phyloP scores from a whole-genome alignment of 768 basidiomycete genomes.

The Boletus reticuloceps region DNA sequence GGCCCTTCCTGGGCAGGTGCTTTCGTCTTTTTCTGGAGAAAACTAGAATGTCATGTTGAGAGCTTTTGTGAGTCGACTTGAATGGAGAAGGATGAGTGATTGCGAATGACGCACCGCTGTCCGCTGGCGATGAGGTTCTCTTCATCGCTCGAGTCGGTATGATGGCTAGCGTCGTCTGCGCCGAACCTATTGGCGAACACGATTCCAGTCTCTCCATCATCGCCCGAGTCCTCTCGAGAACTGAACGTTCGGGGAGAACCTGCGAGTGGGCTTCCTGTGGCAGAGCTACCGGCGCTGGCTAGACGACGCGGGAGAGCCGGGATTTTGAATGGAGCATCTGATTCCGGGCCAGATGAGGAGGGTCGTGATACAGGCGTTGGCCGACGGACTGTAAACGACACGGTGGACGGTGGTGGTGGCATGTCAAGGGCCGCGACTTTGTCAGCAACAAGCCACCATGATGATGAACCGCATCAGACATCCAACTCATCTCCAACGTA shows the following conservation, averaged over 20 bases:
- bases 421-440: constrained; percentile 8
- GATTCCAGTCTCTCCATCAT: constrained; percentile 24
- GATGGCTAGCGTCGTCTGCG: constrained; percentile 26
- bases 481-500: no score
- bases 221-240: constrained; percentile 28
- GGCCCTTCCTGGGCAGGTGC: constrained; percentile 47
- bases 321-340: constrained; percentile 55
- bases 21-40: constrained; percentile 43
- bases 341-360: constrained; percentile 61
- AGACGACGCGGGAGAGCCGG: constrained; percentile 63
- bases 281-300: constrained; percentile 35
- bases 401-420: constrained; percentile 36
- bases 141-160: constrained; percentile 51
- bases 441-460: neutral
- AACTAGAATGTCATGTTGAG: constrained; percentile 30
- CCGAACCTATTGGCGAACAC: constrained; percentile 21
- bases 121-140: constrained; percentile 74
- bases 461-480: no score
- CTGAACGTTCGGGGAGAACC: constrained; percentile 43
- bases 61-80: constrained; percentile 76
- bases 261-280: constrained; percentile 55
- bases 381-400: constrained; percentile 84
- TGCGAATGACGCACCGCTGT: constrained; percentile 73
- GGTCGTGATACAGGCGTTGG: constrained; percentile 69
- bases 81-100: constrained; percentile 18